Base-by-base conservation (phyloP, 2,329 filamentous ascomycete genomes). In the Calycina herbarum region DNA sequence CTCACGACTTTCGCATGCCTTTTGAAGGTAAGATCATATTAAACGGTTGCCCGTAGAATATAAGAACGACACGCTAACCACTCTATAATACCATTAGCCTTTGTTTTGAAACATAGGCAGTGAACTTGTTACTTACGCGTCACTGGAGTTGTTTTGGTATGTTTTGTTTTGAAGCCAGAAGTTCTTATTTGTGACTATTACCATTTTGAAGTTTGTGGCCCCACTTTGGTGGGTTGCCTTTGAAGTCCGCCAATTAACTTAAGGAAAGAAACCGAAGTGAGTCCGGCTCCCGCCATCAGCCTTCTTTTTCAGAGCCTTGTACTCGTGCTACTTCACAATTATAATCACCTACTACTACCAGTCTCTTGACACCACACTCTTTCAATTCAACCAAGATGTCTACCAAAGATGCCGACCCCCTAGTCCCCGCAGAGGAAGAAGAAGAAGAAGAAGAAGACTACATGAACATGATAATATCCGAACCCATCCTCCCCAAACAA, bases 401-500 rank as follows among this genome's bases (percentile, higher is more conserved):
- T 38, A 51, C 68, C n/a, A 66, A 64, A 68, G 67, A 71, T 45
- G 40, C 63, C 17, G 24, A 35, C 20, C 42, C 66, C 5, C 35
- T 2, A 24, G 45, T 24, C n/a, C 45, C 45, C 8, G 20, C 45
- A 51, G 45, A 24, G 20, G n/a, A 24, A 11, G 82, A 83, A 2
- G 91, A 92, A 6, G 92, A 92, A 6, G 92, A 93, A 24, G 92
- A 93, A 69, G 93, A 97, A 69, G 95, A 99, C 78, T 98, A 99
- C 82, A 96, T 99, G 91, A 93, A 89, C 73, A 98, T 99, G 94
- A 84, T 89, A 15, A 94, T 99, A 76, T 83, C 86, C 20, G 91
- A 96, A 64, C 83, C 86, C 0, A 77, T 78, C 20, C 75, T 76
- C 33, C 74, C 78, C 7, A 74, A 75, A 38, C 77, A 80, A 64